phyloP scores from a whole-genome alignment of 2,329 filamentous ascomycete species.

The Paracamarosporium sp. region DNA sequence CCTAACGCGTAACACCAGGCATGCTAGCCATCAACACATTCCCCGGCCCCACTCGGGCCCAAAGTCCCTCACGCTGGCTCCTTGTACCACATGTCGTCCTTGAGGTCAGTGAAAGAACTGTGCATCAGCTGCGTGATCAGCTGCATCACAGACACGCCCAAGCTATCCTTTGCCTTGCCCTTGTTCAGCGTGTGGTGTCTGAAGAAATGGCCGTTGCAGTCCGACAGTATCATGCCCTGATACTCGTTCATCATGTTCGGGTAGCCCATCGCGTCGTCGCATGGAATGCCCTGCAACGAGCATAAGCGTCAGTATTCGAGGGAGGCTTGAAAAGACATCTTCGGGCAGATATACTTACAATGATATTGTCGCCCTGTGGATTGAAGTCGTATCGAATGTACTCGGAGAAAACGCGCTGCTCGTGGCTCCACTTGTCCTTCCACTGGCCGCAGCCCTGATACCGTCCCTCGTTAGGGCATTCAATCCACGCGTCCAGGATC shows the following conservation, averaged over 20 bases:
- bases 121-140: slow-evolving; percentile 18
- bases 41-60: not conserved
- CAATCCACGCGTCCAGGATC: slow-evolving; percentile 38
- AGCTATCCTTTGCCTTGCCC: slow-evolving; percentile 15
- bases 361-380: slow-evolving; percentile 28
- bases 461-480: slow-evolving; percentile 33
- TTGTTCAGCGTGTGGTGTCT: slow-evolving; percentile 35
- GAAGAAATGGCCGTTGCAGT: slow-evolving; percentile 38
- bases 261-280: slow-evolving; percentile 44
- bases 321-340: not conserved
- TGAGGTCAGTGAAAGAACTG: slow-evolving; percentile 1
- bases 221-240: slow-evolving; percentile 19
- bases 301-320: not conserved
- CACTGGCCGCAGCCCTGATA: slow-evolving; percentile 36
- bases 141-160: slow-evolving; percentile 17
- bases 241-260: slow-evolving; percentile 28
- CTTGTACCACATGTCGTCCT: slow-evolving; percentile 8
- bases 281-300: slow-evolving; percentile 31
- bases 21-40: not conserved
- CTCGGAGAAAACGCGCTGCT: slow-evolving; percentile 43
- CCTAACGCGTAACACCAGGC: not conserved
- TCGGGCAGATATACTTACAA: slow-evolving; percentile 17
- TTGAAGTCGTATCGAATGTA: slow-evolving; percentile 44
- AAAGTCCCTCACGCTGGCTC: not conserved
- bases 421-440: slow-evolving; percentile 37